A percentile compares a stretch with the other conserved stretches of the same genome.
Evolutionary conservation across 768 basidiomycete genomes (phyloP).

Genomic region (Coprinellus micaceus): DNA sequence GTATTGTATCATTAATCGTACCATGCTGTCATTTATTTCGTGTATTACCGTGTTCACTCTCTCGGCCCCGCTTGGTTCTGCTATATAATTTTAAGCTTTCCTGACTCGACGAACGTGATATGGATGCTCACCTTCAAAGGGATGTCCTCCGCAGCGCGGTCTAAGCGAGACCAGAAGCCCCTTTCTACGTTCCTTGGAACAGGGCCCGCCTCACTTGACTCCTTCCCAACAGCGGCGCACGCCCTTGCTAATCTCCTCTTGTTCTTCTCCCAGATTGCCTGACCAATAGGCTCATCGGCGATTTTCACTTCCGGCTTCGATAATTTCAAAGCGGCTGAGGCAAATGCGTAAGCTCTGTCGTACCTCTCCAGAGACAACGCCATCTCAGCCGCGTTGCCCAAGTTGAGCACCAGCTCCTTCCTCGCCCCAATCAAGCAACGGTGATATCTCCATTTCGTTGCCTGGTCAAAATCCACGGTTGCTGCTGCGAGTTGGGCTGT

Average conservation of each 20-base stretch:
- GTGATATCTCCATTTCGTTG: slow-evolving; percentile 21
- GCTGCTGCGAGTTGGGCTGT: slow-evolving; percentile 31
- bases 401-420: slow-evolving; percentile 27
- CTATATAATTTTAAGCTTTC: too few relatives aligned
- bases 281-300: background rate
- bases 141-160: too few relatives aligned
- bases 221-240: background rate
- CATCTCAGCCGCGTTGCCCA: slow-evolving; percentile 37
- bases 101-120: too few relatives aligned
- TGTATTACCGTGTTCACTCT: too few relatives aligned
- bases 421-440: slow-evolving; percentile 17
- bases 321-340: slow-evolving; percentile 16
- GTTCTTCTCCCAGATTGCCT: background rate
- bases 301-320: background rate
- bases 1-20: too few relatives aligned
- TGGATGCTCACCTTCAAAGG: too few relatives aligned
- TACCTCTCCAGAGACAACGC: slow-evolving; percentile 18
- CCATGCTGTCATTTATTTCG: too few relatives aligned
- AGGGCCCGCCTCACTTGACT: too few relatives aligned
- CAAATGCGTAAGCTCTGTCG: slow-evolving; percentile 22
- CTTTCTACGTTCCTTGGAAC: too few relatives aligned
- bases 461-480: slow-evolving; percentile 25
- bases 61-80: too few relatives aligned
- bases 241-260: background rate
- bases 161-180: too few relatives aligned